Conservation (phyloP, 1,139 yeast species). For the Yamadazyma conglobata region DNA sequence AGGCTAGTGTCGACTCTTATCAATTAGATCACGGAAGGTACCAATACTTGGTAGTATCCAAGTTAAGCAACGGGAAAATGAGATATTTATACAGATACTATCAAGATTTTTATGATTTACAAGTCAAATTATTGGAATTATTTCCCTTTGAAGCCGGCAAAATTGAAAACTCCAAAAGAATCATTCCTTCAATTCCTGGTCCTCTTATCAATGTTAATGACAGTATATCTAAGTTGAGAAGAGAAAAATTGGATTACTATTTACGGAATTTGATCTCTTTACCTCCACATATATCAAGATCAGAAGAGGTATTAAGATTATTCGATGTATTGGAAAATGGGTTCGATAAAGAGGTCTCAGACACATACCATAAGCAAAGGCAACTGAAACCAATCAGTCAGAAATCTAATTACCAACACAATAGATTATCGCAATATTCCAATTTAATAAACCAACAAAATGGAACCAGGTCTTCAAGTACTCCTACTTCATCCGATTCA, state of each 20-base stretch:
- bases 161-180: conserved; percentile 65
- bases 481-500: conserved; percentile 29
- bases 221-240: conserved; percentile 77
- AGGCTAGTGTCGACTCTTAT: conserved; percentile 77
- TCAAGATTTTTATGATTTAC: conserved; percentile 95
- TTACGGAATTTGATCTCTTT: conserved; percentile 69
- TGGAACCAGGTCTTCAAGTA: conserved; percentile 19
- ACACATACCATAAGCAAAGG: conserved; percentile 20
- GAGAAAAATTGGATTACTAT: conserved; percentile 81
- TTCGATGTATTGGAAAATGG: conserved; percentile 68
- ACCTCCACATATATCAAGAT: conserved; percentile 74
- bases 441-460: conserved; percentile 20
- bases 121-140: conserved; percentile 74
- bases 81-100: conserved; percentile 83
- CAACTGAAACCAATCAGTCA: conserved; percentile 39
- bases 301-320: conserved; percentile 64
- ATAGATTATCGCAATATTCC: conserved; percentile 43
- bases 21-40: conserved; percentile 83
- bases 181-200: conserved; percentile 93
- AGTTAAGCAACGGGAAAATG: conserved; percentile 62
- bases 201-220: conserved; percentile 93
- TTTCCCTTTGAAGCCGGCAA: conserved; percentile 95
- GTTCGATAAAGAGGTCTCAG: conserved; percentile 45
- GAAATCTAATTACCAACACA: conserved; percentile 42
- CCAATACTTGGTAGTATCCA: conserved; percentile 78